Percentiles rank a stretch among this genome's conserved stretches.
Conservation (phyloP, 2,329 filamentous ascomycete genomes). For the Dactylonectria macrodidyma region DNA sequence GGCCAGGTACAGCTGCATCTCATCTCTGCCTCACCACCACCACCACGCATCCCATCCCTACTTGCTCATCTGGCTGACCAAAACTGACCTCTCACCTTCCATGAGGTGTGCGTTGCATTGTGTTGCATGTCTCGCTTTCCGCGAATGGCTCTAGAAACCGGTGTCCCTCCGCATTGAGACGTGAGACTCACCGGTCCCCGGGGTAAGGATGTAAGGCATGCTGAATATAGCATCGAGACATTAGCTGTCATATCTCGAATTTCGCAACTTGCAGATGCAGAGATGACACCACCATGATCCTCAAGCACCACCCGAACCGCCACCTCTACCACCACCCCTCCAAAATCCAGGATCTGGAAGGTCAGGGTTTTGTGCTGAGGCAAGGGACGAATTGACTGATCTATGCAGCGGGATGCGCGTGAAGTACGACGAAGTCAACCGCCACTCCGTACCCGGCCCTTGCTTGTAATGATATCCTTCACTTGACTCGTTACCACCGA, state of each 20-base stretch:
- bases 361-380: constrained; percentile 13
- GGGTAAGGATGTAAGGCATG: constrained; percentile 2
- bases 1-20: constrained; percentile 28
- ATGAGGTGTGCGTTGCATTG: constrained; percentile 12
- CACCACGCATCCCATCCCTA: not conserved
- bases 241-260: constrained; percentile 39
- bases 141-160: not conserved
- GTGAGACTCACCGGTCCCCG: constrained; percentile 2
- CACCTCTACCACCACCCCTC: constrained; percentile 21
- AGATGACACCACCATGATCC: constrained; percentile 43
- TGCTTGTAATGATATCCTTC: constrained; percentile 5
- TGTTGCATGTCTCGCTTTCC: constrained; percentile 17
- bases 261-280: constrained; percentile 39
- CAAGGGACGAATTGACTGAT: constrained; percentile 27
- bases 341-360: constrained; percentile 28
- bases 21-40: constrained; percentile 14
- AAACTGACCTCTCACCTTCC: constrained; percentile 4
- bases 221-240: constrained; percentile 20
- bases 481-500: not conserved
- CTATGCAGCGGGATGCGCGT: constrained; percentile 18
- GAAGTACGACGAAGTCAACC: constrained; percentile 19
- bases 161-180: not conserved
- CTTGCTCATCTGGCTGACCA: not conserved
- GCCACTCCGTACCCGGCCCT: constrained; percentile 5
- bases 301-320: constrained; percentile 13